These are phyloP conservation scores for Penicillium sp. DNA, from an alignment of 2,329 filamentous ascomycete genomes.

Conservation along the genomic window DNA sequence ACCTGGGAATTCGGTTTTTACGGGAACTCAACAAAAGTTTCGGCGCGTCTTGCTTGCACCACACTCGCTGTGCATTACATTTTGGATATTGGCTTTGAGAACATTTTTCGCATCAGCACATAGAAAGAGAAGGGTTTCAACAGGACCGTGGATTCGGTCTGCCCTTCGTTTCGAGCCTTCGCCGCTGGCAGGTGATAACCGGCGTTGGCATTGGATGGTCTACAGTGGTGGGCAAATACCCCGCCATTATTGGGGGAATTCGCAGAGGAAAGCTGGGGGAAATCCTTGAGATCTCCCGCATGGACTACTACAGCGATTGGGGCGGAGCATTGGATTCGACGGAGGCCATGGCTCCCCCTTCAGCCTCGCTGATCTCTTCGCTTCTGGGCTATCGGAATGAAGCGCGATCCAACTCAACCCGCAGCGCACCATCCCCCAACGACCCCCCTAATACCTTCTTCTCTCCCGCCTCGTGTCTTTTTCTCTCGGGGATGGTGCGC, in stretches of 20 bases:
- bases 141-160: slow-evolving; percentile 5
- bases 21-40: slow-evolving; percentile 27
- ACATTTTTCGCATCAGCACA: slow-evolving; percentile 36
- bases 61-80: slow-evolving; percentile 41
- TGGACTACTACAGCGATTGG: slow-evolving; percentile 9
- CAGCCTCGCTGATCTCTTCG: slow-evolving; percentile 11
- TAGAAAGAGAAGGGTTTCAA: slow-evolving; percentile 24
- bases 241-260: too few relatives aligned
- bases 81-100: slow-evolving; percentile 28
- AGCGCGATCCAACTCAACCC: slow-evolving; percentile 14
- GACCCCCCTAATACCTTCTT: slow-evolving; percentile 10
- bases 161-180: slow-evolving; percentile 13
- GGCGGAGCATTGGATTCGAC: slow-evolving; percentile 15
- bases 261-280: too few relatives aligned
- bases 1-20: slow-evolving; percentile 25
- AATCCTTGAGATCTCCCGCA: too few relatives aligned
- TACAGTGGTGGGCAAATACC: too few relatives aligned
- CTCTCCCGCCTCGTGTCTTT: slow-evolving; percentile 11
- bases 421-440: slow-evolving; percentile 1
- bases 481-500: slow-evolving; percentile 3
- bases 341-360: slow-evolving; percentile 11
- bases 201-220: slow-evolving; percentile 13
- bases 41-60: slow-evolving; percentile 35
- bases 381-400: slow-evolving; percentile 18
- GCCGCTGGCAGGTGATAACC: slow-evolving; percentile 18